Evolutionary conservation across 352 stramenopile species (phyloP).

Genomic region (Phytophthora ohioensis): DNA sequence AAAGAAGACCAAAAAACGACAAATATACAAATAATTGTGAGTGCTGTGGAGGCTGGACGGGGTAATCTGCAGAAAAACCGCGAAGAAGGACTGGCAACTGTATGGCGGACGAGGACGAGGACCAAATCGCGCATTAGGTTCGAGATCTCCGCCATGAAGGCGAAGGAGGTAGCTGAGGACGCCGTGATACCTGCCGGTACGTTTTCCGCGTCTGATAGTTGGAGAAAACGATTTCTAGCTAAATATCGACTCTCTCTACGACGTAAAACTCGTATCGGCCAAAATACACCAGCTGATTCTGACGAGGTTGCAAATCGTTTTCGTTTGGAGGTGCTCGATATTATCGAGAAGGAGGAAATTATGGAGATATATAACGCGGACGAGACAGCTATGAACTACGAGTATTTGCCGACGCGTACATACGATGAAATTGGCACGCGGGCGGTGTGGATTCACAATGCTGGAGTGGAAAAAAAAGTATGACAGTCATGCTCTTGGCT

Average conservation of each 20-base stretch:
- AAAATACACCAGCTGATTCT: slow-evolving; percentile 5
- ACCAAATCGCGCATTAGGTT: too few relatives aligned
- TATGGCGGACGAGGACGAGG: too few relatives aligned
- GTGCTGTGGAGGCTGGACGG: background rate
- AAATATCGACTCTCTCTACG: slow-evolving; percentile 5
- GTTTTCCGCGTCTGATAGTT: slow-evolving; percentile 10
- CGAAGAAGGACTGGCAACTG: too few relatives aligned
- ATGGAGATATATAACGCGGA: slow-evolving; percentile 30
- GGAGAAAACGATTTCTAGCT: slow-evolving; percentile 8
- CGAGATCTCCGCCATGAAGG: too few relatives aligned
- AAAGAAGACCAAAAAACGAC: background rate
- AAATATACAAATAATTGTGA: background rate
- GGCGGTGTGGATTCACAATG: slow-evolving; percentile 29
- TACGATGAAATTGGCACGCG: slow-evolving; percentile 6
- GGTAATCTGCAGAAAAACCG: too few relatives aligned
- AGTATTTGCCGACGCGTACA: slow-evolving; percentile 28
- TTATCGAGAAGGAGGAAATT: slow-evolving; percentile 5
- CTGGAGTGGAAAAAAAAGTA: slow-evolving; percentile 24
- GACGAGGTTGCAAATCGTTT: background rate
- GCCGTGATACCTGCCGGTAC: background rate
- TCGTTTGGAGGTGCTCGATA: slow-evolving; percentile 1
- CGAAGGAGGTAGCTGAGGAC: slow-evolving; percentile 2
- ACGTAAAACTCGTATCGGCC: slow-evolving; percentile 12
- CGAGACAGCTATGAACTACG: slow-evolving; percentile 40
- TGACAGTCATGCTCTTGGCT: slow-evolving; percentile 27